These are phyloP conservation scores for Kalmanozyma brasiliensis DNA, from an alignment of 1,284 basidiomycete species.

Conservation along the genomic window DNA sequence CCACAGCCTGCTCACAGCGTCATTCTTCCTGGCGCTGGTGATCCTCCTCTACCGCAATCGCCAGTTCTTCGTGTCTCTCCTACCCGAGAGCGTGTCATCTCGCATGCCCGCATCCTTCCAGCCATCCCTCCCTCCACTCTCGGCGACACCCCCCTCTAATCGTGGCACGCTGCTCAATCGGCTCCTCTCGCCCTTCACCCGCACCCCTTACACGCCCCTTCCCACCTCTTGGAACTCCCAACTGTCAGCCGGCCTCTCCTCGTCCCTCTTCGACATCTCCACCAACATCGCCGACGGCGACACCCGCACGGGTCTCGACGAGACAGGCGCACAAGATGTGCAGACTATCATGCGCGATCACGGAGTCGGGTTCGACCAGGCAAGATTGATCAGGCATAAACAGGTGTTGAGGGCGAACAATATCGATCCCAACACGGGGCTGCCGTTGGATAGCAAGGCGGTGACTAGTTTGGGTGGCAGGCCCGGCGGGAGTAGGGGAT, in stretches of 20 bases:
- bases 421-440: constrained; percentile 62
- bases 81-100: constrained; percentile 16
- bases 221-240: constrained; percentile 52
- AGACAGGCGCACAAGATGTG: constrained; percentile 54
- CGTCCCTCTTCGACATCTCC: constrained; percentile 60
- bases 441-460: constrained; percentile 63
- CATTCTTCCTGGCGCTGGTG: constrained; percentile 32
- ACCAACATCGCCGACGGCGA: constrained; percentile 57
- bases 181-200: not conserved
- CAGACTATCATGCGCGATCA: constrained; percentile 57
- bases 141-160: too few relatives aligned
- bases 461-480: constrained; percentile 51
- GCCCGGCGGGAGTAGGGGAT: not conserved
- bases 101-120: constrained; percentile 17
- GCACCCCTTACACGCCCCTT: constrained; percentile 6
- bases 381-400: constrained; percentile 59
- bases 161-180: constrained; percentile 6
- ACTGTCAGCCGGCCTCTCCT: constrained; percentile 44
- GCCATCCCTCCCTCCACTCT: not conserved
- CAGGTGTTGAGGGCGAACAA: constrained; percentile 52
- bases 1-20: constrained; percentile 35
- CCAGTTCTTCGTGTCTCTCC: constrained; percentile 22
- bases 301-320: constrained; percentile 53
- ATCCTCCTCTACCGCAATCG: constrained; percentile 40
- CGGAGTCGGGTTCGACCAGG: constrained; percentile 60